A percentile compares a stretch with the other conserved stretches of the same genome.
Conservation (phyloP, 2,329 filamentous ascomycete species). For the Cladosporium cucumerinum region DNA sequence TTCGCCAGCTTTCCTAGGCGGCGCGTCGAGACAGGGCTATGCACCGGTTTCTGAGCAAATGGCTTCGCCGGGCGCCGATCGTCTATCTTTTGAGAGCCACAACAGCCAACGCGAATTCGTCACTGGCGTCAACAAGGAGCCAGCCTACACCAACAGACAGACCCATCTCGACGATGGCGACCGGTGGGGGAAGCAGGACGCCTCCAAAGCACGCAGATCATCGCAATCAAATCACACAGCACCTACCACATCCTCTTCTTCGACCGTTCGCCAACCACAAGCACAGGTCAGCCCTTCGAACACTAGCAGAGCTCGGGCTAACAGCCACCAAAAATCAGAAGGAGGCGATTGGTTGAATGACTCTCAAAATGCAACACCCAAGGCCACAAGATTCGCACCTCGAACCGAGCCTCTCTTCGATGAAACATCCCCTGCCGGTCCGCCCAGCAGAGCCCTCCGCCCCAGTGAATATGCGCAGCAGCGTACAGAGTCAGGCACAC, state of each 20-base stretch:
- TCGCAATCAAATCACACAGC: slow-evolving; percentile 14
- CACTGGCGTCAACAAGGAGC: slow-evolving; percentile 21
- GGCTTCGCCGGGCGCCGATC: slow-evolving; percentile 28
- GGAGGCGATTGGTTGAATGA: slow-evolving; percentile 21
- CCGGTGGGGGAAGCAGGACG: slow-evolving; percentile 25
- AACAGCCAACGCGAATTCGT: slow-evolving; percentile 21
- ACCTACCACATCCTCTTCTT: slow-evolving; percentile 16
- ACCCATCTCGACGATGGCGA: slow-evolving; percentile 30
- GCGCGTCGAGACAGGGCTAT: slow-evolving; percentile 29
- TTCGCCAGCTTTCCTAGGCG: slow-evolving; percentile 29
- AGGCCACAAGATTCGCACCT: slow-evolving; percentile 18
- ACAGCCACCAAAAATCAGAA: slow-evolving; percentile 26
- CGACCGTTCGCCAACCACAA: not conserved
- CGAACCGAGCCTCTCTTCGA: slow-evolving; percentile 30
- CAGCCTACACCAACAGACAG: slow-evolving; percentile 24
- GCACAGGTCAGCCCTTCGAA: not conserved
- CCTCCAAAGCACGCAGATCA: slow-evolving; percentile 21
- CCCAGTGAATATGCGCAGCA: slow-evolving; percentile 21
- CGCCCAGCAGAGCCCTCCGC: slow-evolving; percentile 32
- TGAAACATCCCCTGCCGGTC: slow-evolving; percentile 31
- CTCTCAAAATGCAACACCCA: slow-evolving; percentile 26
- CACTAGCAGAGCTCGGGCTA: slow-evolving; percentile 21
- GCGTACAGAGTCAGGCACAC: slow-evolving; percentile 24
- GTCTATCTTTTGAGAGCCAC: slow-evolving; percentile 20
- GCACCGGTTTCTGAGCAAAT: slow-evolving; percentile 29